phyloP scores from a whole-genome alignment of 1,139 yeast species.

The Pneumocystis murina region DNA sequence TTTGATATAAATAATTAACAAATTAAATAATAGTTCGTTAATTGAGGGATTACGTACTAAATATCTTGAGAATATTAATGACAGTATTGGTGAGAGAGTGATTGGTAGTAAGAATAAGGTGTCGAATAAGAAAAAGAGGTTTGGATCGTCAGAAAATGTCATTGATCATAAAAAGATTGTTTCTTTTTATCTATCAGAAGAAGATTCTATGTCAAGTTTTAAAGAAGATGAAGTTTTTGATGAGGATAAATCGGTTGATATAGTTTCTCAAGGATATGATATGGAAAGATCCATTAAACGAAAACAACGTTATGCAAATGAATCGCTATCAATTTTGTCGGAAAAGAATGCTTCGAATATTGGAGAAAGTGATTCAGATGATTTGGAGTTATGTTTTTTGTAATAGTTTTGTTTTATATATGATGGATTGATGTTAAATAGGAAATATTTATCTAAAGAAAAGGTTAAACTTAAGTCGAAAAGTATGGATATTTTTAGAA shows the following conservation, averaged over 20 bases:
- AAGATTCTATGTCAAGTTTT: not conserved
- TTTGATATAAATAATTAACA: not conserved
- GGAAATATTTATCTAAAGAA: not conserved
- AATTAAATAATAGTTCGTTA: not conserved
- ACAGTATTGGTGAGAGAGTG: slow-evolving; percentile 16
- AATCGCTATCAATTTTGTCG: not conserved
- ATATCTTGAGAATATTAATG: slow-evolving; percentile 14
- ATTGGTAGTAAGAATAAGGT: slow-evolving; percentile 9
- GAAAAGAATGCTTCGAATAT: not conserved
- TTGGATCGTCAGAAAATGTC: not conserved
- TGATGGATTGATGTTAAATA: not conserved
- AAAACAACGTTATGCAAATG: not conserved
- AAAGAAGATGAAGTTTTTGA: not conserved
- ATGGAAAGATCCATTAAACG: not conserved
- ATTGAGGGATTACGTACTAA: slow-evolving; percentile 12
- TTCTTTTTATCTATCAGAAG: not conserved
- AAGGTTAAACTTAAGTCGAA: not conserved
- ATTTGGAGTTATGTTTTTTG: not conserved
- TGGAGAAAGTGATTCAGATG: not conserved
- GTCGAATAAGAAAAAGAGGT: slow-evolving; percentile 1
- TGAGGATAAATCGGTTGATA: not conserved
- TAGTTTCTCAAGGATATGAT: not conserved
- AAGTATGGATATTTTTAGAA: not conserved
- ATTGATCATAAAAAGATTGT: not conserved
- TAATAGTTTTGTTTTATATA: not conserved